Evolutionary conservation across 345 rosid species (phyloP).

Genomic region (Eucalyptus polyanthemos): DNA sequence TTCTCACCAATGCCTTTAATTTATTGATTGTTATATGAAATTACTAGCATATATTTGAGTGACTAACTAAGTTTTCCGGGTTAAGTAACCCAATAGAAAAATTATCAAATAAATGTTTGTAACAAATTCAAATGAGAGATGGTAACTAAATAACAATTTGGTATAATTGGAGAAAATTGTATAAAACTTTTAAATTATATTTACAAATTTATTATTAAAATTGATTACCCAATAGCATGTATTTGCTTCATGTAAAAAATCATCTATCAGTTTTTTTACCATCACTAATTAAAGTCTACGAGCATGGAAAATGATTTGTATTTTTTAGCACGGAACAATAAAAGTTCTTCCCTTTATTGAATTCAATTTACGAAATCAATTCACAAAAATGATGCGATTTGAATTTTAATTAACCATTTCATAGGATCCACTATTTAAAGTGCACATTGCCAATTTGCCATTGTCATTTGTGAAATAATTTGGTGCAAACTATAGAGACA

Average conservation of each 20-base stretch:
- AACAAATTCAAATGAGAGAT: background rate
- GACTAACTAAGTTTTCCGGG: background rate
- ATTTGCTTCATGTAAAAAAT: background rate
- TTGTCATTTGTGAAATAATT: background rate
- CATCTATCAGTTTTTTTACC: background rate
- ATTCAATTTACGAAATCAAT: background rate
- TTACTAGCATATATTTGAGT: background rate
- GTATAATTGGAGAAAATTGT: background rate
- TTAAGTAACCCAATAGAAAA: background rate
- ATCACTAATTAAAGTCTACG: background rate
- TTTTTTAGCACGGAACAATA: background rate
- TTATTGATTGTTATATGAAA: background rate
- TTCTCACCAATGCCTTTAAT: background rate
- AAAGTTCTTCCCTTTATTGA: background rate
- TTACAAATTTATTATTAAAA: too few species aligned
- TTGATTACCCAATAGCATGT: background rate
- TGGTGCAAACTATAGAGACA: background rate
- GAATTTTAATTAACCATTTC: too few species aligned
- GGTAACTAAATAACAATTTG: background rate
- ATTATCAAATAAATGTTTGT: background rate
- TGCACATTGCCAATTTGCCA: background rate
- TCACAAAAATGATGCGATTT: background rate
- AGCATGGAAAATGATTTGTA: background rate
- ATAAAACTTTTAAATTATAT: background rate
- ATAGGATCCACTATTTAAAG: too few species aligned